Evolutionary conservation across 2,329 filamentous ascomycete genomes (phyloP).

Genomic region (Sporothrix pseudoabietina): DNA sequence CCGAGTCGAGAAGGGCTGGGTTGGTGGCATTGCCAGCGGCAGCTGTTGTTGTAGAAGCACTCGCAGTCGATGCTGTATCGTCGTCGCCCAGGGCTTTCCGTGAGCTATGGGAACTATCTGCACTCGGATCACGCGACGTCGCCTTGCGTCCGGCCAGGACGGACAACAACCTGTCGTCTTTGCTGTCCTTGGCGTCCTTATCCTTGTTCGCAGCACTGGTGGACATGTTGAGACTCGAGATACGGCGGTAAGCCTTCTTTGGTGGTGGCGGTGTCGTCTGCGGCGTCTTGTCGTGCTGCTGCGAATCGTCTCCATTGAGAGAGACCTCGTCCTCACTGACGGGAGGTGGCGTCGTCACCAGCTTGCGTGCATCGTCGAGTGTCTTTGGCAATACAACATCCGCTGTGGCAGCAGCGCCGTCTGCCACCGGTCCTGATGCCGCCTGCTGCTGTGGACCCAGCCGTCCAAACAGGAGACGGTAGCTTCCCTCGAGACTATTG

Average conservation of each 20-base stretch:
- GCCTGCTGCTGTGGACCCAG: slow-evolving; percentile 62
- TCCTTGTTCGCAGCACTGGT: slow-evolving; percentile 11
- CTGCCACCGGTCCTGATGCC: slow-evolving; percentile 51
- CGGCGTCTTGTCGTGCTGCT: slow-evolving; percentile 40
- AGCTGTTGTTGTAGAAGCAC: slow-evolving; percentile 32
- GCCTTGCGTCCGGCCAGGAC: slow-evolving; percentile 64
- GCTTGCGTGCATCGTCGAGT: slow-evolving; percentile 85
- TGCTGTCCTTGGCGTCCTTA: slow-evolving; percentile 23
- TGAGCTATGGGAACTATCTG: slow-evolving; percentile 69
- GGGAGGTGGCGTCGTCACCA: slow-evolving; percentile 73
- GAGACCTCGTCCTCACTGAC: slow-evolving; percentile 62
- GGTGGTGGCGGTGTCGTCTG: slow-evolving; percentile 22
- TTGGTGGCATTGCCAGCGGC: slow-evolving; percentile 42
- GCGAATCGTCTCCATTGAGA: slow-evolving; percentile 57
- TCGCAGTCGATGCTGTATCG: slow-evolving; percentile 30
- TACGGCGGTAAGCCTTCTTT: slow-evolving; percentile 3
- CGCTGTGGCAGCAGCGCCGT: not conserved
- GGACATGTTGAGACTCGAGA: slow-evolving; percentile 19
- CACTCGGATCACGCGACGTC: slow-evolving; percentile 67
- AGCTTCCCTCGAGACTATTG: slow-evolving; percentile 85
- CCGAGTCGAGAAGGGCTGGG: slow-evolving; percentile 73
- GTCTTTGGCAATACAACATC: slow-evolving; percentile 76
- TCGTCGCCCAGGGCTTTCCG: slow-evolving; percentile 43
- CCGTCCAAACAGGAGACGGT: slow-evolving; percentile 89
- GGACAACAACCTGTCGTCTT: slow-evolving; percentile 68